These are phyloP conservation scores for Alisma plantagoaquatica DNA, from an alignment of 106 monocot species.

Conservation along the genomic window DNA sequence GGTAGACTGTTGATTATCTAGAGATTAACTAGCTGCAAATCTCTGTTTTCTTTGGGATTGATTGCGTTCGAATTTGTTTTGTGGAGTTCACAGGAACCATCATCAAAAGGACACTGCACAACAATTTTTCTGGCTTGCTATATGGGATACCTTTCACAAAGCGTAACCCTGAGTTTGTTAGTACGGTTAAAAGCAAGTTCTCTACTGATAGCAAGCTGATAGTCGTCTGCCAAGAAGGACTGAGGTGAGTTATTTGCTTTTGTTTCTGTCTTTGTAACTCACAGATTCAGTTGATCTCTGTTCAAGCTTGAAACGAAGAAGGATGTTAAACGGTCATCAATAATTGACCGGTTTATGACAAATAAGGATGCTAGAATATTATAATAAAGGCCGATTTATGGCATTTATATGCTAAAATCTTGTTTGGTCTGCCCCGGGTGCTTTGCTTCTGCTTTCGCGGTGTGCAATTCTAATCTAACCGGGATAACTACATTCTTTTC, in stretches of 20 bases:
- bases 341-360: too few species aligned
- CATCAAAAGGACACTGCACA: constrained; percentile 74
- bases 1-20: constrained; percentile 19
- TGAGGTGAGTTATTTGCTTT: constrained; percentile 47
- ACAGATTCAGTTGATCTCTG: too few species aligned
- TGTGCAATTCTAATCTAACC: too few species aligned
- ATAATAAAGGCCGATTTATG: too few species aligned
- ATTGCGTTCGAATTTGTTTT: neutral
- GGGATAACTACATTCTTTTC: too few species aligned
- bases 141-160: constrained; percentile 89
- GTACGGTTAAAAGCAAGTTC: constrained; percentile 48
- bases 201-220: constrained; percentile 59
- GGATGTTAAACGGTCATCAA: too few species aligned
- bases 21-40: neutral
- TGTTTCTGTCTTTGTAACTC: too few species aligned
- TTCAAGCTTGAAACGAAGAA: too few species aligned
- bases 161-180: constrained; percentile 69
- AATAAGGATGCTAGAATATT: too few species aligned
- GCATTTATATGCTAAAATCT: too few species aligned
- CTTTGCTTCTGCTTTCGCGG: too few species aligned
- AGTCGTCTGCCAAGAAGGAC: constrained; percentile 89
- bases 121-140: constrained; percentile 83
- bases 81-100: constrained; percentile 44
- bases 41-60: neutral
- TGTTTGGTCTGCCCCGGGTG: too few species aligned